A percentile compares a stretch with the other conserved stretches of the same genome.
Conservation (phyloP, 2,329 filamentous ascomycete genomes). For the Stagonosporopsis cucurbitacearum region DNA sequence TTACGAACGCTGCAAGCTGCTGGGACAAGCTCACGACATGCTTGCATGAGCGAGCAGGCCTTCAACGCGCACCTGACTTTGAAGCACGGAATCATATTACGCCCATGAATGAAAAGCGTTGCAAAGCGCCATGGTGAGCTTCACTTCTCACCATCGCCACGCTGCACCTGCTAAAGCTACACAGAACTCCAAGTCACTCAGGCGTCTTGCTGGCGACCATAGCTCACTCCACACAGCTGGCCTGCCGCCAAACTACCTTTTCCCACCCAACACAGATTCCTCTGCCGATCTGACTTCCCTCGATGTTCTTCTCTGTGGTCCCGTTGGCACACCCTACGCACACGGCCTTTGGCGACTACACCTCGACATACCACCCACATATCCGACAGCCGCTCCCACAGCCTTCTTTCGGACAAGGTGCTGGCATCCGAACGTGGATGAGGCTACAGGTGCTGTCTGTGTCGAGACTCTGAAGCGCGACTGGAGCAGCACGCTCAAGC, state of each 20-base stretch:
- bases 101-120: not conserved
- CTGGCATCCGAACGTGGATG: conserved; percentile 71
- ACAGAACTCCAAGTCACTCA: conserved; percentile 59
- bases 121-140: conserved; percentile 20
- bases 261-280: conserved; percentile 51
- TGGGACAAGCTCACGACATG: not conserved
- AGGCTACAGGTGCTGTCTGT: conserved; percentile 66
- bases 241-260: conserved; percentile 68
- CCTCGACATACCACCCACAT: conserved; percentile 65
- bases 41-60: not conserved
- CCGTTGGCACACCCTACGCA: conserved; percentile 65
- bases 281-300: conserved; percentile 64
- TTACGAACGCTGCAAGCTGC: not conserved
- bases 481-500: conserved; percentile 64
- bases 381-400: conserved; percentile 60
- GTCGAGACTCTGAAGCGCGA: conserved; percentile 70
- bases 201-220: conserved; percentile 67
- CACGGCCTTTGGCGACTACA: conserved; percentile 66
- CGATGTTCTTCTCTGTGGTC: conserved; percentile 64
- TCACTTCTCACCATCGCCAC: not conserved
- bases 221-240: conserved; percentile 61
- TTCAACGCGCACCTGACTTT: not conserved
- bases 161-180: conserved; percentile 3
- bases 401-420: conserved; percentile 67
- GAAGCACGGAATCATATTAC: too few relatives aligned